Evolutionary conservation across 2,329 filamentous ascomycete genomes (phyloP).

Genomic region (Verticillium nonalfalfae): DNA sequence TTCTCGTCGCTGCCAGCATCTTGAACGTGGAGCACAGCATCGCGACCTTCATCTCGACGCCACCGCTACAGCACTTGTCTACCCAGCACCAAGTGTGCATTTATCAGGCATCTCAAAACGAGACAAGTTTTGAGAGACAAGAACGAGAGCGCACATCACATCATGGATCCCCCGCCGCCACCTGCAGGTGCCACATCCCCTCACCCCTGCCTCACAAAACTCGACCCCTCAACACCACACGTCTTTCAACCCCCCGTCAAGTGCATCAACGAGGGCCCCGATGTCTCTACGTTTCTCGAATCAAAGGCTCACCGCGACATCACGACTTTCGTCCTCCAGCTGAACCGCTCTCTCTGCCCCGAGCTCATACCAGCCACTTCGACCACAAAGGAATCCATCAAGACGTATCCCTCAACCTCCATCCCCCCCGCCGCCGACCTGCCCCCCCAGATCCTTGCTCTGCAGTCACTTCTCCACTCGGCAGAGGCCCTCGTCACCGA

Average conservation of each 20-base stretch:
- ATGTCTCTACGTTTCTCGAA: conserved; percentile 74
- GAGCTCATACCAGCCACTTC: conserved; percentile 35
- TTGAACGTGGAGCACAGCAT: neutral
- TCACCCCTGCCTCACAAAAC: conserved; percentile 29
- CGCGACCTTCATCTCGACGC: neutral
- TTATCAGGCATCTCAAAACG: no score
- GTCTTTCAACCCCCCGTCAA: conserved; percentile 66
- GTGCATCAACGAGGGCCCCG: conserved; percentile 75
- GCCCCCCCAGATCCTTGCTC: conserved; percentile 52
- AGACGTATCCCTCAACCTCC: conserved; percentile 39
- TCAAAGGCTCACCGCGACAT: conserved; percentile 84
- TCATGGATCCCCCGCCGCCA: neutral
- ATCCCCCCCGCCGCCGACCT: conserved; percentile 28
- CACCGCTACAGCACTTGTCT: no score
- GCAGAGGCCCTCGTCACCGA: conserved; percentile 65
- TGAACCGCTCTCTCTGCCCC: conserved; percentile 83
- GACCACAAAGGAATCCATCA: conserved; percentile 30
- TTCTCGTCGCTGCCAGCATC: neutral
- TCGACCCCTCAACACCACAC: conserved; percentile 43
- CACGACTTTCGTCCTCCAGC: conserved; percentile 78
- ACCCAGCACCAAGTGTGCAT: no score
- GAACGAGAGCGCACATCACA: neutral
- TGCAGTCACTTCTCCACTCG: conserved; percentile 60
- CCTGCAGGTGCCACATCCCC: neutral
- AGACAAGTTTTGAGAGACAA: no score